Percentiles rank a stretch among this genome's conserved stretches.
Conservation (phyloP, 768 basidiomycete genomes). For the Pulveroboletus sp. region DNA sequence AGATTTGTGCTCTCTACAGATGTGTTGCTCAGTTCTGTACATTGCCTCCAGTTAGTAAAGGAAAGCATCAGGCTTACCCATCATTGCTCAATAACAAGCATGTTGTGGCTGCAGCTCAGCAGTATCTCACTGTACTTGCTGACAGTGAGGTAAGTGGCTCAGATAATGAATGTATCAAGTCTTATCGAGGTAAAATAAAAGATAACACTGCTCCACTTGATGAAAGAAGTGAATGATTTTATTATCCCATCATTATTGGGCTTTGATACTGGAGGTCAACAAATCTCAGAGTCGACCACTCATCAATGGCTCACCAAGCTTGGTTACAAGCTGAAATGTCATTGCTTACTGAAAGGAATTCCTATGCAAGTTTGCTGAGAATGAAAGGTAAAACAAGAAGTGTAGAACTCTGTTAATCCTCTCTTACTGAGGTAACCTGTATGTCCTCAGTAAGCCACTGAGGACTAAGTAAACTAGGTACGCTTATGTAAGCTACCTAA, state of each 20-base stretch:
- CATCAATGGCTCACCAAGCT: slow-evolving; percentile 33
- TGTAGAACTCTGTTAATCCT: neutral
- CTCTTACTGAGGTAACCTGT: no score
- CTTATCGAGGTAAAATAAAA: no score
- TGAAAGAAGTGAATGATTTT: neutral
- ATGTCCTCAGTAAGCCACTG: no score
- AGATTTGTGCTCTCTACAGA: no score
- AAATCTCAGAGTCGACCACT: slow-evolving; percentile 20
- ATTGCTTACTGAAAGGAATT: slow-evolving; percentile 7
- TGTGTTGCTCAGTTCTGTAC: no score
- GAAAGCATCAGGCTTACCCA: neutral
- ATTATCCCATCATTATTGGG: neutral
- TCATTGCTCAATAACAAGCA: neutral
- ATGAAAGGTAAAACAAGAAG: neutral
- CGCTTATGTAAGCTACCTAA: no score
- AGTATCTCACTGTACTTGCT: neutral
- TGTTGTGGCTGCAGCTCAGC: neutral
- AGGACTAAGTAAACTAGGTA: no score
- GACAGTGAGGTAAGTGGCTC: no score
- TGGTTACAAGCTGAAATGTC: slow-evolving; percentile 22
- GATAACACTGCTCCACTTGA: neutral
- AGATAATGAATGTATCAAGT: no score
- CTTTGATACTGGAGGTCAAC: neutral
- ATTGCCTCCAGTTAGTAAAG: no score
- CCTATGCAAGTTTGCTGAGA: neutral